Conservation (phyloP, 495 filamentous ascomycete species). For the Endocarpon pusillum region DNA sequence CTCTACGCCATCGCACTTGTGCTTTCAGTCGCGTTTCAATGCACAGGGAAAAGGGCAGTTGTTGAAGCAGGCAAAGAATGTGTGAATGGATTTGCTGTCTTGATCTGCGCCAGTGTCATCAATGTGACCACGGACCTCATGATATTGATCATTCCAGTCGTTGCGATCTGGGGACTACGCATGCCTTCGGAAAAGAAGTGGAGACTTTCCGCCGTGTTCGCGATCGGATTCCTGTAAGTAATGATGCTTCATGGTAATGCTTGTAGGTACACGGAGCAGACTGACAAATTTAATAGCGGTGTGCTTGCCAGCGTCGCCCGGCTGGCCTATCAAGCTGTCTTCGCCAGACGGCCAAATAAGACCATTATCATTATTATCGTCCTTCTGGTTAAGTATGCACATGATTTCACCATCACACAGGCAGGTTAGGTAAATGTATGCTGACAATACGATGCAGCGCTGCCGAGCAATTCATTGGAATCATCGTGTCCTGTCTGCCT, state of each 20-base stretch:
- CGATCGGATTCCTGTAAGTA: slow-evolving; percentile 33
- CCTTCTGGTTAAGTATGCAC: slow-evolving; percentile 2
- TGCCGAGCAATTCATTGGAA: slow-evolving; percentile 11
- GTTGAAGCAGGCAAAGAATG: slow-evolving; percentile 18
- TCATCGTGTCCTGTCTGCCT: slow-evolving; percentile 13
- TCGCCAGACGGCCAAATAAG: slow-evolving; percentile 6
- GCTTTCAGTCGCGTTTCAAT: slow-evolving; percentile 27
- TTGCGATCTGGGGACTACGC: slow-evolving; percentile 26
- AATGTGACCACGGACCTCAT: slow-evolving; percentile 35
- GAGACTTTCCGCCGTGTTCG: slow-evolving; percentile 31
- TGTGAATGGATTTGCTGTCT: slow-evolving; percentile 23
- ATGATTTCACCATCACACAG: background rate
- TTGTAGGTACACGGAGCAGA: background rate
- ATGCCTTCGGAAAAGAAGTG: slow-evolving; percentile 30
- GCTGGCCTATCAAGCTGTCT: slow-evolving; percentile 6
- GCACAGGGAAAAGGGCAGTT: slow-evolving; percentile 10
- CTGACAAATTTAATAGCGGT: slow-evolving; percentile 4
- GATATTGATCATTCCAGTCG: slow-evolving; percentile 35
- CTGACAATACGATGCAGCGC: slow-evolving; percentile 6
- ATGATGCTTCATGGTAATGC: no score
- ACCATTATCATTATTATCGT: slow-evolving; percentile 8
- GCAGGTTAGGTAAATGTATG: background rate
- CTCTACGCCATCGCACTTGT: slow-evolving; percentile 24
- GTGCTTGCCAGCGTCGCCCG: slow-evolving; percentile 8
- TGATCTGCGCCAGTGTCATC: slow-evolving; percentile 34